phyloP scores from a whole-genome alignment of 2,329 filamentous ascomycete species.

The Apiospora aurea region DNA sequence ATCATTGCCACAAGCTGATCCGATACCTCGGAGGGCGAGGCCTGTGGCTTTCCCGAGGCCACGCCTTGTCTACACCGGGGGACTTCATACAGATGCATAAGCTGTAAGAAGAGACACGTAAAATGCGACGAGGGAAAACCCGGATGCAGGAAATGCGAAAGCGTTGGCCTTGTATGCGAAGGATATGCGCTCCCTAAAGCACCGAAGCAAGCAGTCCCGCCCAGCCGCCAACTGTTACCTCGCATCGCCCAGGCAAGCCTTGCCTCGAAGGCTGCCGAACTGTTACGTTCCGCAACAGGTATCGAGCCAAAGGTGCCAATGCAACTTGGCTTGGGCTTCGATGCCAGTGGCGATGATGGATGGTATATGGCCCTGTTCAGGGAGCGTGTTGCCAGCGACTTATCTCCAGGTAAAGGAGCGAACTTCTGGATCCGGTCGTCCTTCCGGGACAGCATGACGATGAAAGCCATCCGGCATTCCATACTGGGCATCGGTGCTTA shows the following conservation, averaged over 20 bases:
- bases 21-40: constrained; percentile 8
- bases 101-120: constrained; percentile 38
- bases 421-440: constrained; percentile 37
- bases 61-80: neutral
- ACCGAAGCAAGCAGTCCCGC: constrained; percentile 23
- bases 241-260: neutral
- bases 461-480: constrained; percentile 36
- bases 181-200: constrained; percentile 38
- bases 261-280: neutral
- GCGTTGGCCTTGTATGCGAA: constrained; percentile 40
- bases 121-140: constrained; percentile 43
- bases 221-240: constrained; percentile 19
- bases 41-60: neutral
- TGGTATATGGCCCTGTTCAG: constrained; percentile 38
- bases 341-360: constrained; percentile 33
- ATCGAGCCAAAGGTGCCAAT: constrained; percentile 17
- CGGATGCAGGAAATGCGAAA: constrained; percentile 40
- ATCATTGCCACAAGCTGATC: constrained; percentile 22
- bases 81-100: constrained; percentile 33
- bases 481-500: constrained; percentile 40
- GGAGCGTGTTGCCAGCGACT: constrained; percentile 33
- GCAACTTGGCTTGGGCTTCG: constrained; percentile 32
- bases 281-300: neutral
- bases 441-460: constrained; percentile 36
- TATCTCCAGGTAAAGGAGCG: constrained; percentile 34